Base-by-base conservation (phyloP, 179 eudicot species). In the Silene vulgaris region DNA sequence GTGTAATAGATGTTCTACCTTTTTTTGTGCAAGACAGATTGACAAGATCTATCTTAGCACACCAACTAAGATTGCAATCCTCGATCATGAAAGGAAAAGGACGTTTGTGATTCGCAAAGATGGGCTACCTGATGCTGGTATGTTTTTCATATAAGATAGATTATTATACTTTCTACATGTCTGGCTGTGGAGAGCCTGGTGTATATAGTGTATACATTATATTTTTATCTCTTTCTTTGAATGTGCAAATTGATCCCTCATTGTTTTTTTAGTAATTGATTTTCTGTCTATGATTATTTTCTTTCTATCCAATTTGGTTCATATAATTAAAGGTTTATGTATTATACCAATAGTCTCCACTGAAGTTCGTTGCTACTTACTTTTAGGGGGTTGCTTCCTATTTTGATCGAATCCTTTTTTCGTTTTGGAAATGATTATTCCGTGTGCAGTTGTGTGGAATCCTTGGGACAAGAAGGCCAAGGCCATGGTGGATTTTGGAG, bases 91-190 rank as follows among this genome's bases (percentile, higher is more conserved):
- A 80, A 92, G 93, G 87, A 95, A 95, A 82, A 85, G 95, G 84
- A 93, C 99, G 40, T 90, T 90, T 85, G 93, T 95, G 62, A 76
- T 95, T 72, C 91, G 96, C 57, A 95, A 95, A 85, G 97, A 95
- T 86, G 99, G 99, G 78, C 92, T 95, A 65, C 97, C 97, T 50
- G 99, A 95, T 90, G 97, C 99, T 79, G 99, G 99, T 95, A 80
- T 80, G 87, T 60, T 65, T 12, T 16, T 21, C 16, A n/a, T 0
- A 28, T 13, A 62, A 66, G 8, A 56, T 56, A 56, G 60, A 45
- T 56, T 56, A 56, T 56, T 56, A 16, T 16, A 56, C 60, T 56
- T 56, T 56, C 60, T 56, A 56, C 60, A 14, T n/a, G 19, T 16
- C 19, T 54, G 19, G 60, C 59, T 16, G 59, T 54, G 60, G 60